These are phyloP conservation scores for Penicillium sp. DNA, from an alignment of 2,329 filamentous ascomycete species.

Conservation along the genomic window DNA sequence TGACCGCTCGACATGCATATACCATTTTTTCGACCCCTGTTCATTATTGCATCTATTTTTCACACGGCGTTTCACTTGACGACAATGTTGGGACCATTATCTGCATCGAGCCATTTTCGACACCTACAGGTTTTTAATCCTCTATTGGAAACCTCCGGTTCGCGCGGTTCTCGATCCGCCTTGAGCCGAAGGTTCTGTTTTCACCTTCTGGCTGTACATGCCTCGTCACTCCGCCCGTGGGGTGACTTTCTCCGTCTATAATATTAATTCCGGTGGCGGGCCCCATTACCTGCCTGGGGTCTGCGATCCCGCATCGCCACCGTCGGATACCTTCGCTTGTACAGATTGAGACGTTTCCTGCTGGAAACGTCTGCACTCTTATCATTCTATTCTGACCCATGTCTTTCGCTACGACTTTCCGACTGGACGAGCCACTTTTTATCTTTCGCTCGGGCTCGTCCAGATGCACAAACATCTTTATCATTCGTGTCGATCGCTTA, in stretches of 20 bases:
- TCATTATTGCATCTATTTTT: conserved; percentile 29
- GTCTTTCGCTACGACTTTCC: conserved; percentile 35
- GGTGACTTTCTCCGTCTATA: conserved; percentile 34
- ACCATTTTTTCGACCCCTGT: conserved; percentile 17
- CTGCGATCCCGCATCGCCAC: conserved; percentile 19
- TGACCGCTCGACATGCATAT: conserved; percentile 20
- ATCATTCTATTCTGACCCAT: conserved; percentile 31
- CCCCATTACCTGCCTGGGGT: conserved; percentile 13
- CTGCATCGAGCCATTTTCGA: conserved; percentile 41
- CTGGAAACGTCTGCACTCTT: conserved; percentile 19
- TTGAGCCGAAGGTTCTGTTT: conserved; percentile 22
- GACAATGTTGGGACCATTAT: conserved; percentile 35
- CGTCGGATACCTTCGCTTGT: conserved; percentile 41
- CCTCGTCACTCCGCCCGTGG: conserved; percentile 23
- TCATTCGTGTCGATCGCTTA: conserved; percentile 43
- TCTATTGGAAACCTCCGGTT: conserved; percentile 22
- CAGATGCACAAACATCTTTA: conserved; percentile 33
- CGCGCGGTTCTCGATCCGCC: conserved; percentile 20
- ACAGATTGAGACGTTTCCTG: conserved; percentile 23
- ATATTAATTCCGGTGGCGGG: conserved; percentile 39
- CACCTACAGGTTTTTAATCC: conserved; percentile 40
- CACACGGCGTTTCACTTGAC: conserved; percentile 39
- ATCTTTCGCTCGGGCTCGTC: conserved; percentile 30
- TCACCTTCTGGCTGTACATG: conserved; percentile 39
- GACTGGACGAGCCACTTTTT: conserved; percentile 29